phyloP scores from a whole-genome alignment of 164 flowering plant species.

The Kalanchoe fedtschenkoi region DNA sequence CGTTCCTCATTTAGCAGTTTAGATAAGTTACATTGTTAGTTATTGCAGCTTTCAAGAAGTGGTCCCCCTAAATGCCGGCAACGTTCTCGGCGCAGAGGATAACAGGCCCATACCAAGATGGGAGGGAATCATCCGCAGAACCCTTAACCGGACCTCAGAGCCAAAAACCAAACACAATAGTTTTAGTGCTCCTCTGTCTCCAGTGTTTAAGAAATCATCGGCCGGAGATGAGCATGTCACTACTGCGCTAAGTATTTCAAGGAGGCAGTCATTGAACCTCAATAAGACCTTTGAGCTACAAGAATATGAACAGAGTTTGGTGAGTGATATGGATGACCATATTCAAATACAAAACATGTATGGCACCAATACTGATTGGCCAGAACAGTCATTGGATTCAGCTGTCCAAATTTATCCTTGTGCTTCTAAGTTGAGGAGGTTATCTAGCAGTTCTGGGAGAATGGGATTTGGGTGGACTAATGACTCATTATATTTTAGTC shows the following conservation, averaged over 20 bases:
- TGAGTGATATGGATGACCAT: no score
- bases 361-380: conserved; percentile 69
- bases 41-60: conserved; percentile 71
- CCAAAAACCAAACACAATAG: conserved; percentile 54
- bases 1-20: background rate
- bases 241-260: conserved; percentile 22
- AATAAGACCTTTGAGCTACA: conserved; percentile 12
- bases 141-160: conserved; percentile 56
- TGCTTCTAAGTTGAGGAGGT: conserved; percentile 41
- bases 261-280: conserved; percentile 13
- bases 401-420: conserved; percentile 34
- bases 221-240: conserved; percentile 36
- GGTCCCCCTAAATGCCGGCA: conserved; percentile 61
- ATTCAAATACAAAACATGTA: no score
- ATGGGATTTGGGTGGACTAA: conserved; percentile 44
- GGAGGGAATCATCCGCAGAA: conserved; percentile 79
- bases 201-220: conserved; percentile 57
- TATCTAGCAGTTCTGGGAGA: conserved; percentile 57
- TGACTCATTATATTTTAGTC: conserved; percentile 18
- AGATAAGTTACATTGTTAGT: background rate
- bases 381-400: conserved; percentile 52
- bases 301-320: conserved; percentile 9
- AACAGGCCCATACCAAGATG: conserved; percentile 74
- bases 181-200: conserved; percentile 86
- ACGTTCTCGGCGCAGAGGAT: conserved; percentile 57